Conservation (phyloP, 352 stramenopile genomes). For the Poterioochromonas sp. region DNA sequence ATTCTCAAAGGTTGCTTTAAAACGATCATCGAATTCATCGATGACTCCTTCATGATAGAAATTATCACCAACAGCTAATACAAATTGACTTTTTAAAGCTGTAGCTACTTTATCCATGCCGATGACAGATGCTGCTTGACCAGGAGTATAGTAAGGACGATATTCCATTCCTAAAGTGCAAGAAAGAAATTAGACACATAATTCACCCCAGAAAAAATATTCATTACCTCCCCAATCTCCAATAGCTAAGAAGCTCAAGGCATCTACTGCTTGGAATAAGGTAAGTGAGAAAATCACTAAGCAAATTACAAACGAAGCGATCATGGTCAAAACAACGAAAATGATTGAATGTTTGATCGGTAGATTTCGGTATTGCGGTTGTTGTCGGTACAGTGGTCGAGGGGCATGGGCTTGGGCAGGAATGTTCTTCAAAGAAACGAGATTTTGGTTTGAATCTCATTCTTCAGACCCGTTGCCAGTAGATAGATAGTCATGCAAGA, state of each 20-base stretch:
- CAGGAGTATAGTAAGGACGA: constrained; percentile 18
- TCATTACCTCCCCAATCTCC: constrained; percentile 32
- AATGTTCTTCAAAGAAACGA: too few relatives aligned
- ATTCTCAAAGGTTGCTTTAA: not conserved
- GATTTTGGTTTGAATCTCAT: too few relatives aligned
- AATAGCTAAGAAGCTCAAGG: constrained; percentile 18
- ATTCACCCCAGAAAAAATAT: not conserved
- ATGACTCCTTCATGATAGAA: constrained; percentile 24
- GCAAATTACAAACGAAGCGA: too few relatives aligned
- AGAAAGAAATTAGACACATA: not conserved
- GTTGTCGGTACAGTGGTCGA: too few relatives aligned
- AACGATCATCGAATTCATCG: not conserved
- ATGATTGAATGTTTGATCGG: too few relatives aligned
- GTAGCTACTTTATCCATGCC: constrained; percentile 3
- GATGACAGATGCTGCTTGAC: not conserved
- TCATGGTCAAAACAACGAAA: too few relatives aligned
- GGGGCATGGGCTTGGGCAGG: too few relatives aligned
- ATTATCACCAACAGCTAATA: constrained; percentile 33
- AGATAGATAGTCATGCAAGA: too few relatives aligned
- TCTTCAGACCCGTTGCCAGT: too few relatives aligned
- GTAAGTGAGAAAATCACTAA: too few relatives aligned
- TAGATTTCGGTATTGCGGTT: too few relatives aligned
- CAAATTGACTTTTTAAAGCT: not conserved
- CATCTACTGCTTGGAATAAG: too few relatives aligned
- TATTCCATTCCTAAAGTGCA: not conserved